Percentiles rank a stretch among this genome's conserved stretches.
phyloP scores from a whole-genome alignment of 257 asterid species.

The Craterostigma plantagineum region DNA sequence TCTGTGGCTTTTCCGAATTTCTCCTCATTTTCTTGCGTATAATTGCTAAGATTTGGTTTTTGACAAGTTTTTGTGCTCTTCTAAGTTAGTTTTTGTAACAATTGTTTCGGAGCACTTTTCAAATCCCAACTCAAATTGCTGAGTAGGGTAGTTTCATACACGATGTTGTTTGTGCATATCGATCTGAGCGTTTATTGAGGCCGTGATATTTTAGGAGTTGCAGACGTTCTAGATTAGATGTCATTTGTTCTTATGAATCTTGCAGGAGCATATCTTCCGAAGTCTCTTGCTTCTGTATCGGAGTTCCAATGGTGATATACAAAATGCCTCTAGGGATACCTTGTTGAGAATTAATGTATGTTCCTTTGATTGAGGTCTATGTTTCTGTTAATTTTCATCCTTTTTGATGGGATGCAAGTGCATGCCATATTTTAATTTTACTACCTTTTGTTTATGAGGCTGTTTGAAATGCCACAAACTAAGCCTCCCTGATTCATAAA shows the following conservation, averaged over 20 bases:
- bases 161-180: no score
- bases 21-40: no score
- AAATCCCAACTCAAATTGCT: no score
- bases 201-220: no score
- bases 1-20: no score
- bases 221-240: no score
- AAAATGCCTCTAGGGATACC: slow-evolving; percentile 51
- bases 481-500: not conserved
- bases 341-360: slow-evolving; percentile 60
- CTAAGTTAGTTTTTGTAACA: no score
- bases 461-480: slow-evolving; percentile 2
- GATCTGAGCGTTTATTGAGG: no score
- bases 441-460: slow-evolving; percentile 3
- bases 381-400: not conserved
- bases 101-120: no score
- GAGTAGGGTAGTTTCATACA: no score
- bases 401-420: not conserved
- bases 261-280: slow-evolving; percentile 52
- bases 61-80: no score
- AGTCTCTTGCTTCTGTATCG: slow-evolving; percentile 50
- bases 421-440: slow-evolving; percentile 4
- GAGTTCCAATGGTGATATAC: slow-evolving; percentile 38
- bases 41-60: no score
- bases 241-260: not conserved
- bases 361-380: slow-evolving; percentile 10